A percentile compares a stretch with the other conserved stretches of the same genome.
These are phyloP conservation scores for Arctium minus DNA, from an alignment of 129 eudicot species.

Conservation along the genomic window DNA sequence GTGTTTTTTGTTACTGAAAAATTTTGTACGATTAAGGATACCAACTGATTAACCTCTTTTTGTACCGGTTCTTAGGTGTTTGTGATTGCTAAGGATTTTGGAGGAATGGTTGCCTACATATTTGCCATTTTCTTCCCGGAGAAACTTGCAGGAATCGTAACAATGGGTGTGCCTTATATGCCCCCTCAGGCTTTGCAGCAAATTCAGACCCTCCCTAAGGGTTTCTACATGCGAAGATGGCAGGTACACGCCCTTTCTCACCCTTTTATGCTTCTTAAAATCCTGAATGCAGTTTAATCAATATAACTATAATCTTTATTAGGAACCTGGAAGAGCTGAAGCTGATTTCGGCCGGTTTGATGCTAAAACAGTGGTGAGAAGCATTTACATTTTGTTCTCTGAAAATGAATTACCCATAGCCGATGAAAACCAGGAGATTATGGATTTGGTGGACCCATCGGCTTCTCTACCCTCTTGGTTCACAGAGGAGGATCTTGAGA, in stretches of 20 bases:
- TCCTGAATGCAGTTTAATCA: not conserved
- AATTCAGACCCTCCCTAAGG: conserved; percentile 30
- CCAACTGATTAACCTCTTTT: not conserved
- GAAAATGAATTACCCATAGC: conserved; percentile 46
- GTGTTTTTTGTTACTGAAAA: not conserved
- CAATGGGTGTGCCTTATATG: conserved; percentile 40
- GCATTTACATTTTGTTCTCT: conserved; percentile 40
- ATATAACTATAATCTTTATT: not conserved
- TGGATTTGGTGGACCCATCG: conserved; percentile 47
- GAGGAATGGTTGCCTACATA: conserved; percentile 22
- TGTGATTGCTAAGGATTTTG: conserved; percentile 45
- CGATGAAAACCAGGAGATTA: conserved; percentile 40
- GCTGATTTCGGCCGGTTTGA: conserved; percentile 53
- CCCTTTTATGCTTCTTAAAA: not conserved
- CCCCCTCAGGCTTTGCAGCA: conserved; percentile 2
- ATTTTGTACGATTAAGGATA: not conserved
- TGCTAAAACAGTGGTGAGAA: conserved; percentile 41
- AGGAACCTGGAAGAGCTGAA: conserved; percentile 61
- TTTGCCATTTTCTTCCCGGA: conserved; percentile 32
- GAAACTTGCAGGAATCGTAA: conserved; percentile 28
- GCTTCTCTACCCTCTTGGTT: conserved; percentile 55
- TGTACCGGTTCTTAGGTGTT: conserved; percentile 11
- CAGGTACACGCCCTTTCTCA: conserved; percentile 3
- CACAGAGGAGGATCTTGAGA: conserved; percentile 43
- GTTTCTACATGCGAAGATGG: conserved; percentile 49